Percentiles rank a stretch among this genome's conserved stretches.
These are phyloP conservation scores for Microbotryum lychnidis-dioicae DNA, from an alignment of 1,284 basidiomycete genomes.

Conservation along the genomic window DNA sequence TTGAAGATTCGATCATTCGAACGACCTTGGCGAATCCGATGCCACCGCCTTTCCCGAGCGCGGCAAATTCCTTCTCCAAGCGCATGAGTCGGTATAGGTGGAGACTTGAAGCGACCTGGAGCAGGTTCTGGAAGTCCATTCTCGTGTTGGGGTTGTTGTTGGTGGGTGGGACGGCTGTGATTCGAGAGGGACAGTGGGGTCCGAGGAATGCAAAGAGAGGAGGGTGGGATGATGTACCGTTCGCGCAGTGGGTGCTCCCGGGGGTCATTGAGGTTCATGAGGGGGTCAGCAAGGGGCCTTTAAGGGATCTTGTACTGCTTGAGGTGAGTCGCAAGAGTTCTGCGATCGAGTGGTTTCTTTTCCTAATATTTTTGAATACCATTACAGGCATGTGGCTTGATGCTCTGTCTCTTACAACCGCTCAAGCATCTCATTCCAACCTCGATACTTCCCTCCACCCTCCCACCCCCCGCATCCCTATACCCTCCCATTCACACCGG, in stretches of 20 bases:
- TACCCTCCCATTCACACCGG: background rate
- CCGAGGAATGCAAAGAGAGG: background rate
- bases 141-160: background rate
- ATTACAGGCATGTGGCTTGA: background rate
- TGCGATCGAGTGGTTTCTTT: too few species aligned
- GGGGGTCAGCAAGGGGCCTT: background rate
- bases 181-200: background rate
- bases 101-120: background rate
- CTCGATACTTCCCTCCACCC: constrained; percentile 4
- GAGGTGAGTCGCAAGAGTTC: constrained; percentile 4
- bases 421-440: constrained; percentile 12
- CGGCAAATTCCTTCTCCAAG: background rate
- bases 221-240: constrained; percentile 6
- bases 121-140: background rate
- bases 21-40: constrained; percentile 5
- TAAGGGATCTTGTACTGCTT: background rate
- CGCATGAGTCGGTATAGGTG: constrained; percentile 1
- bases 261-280: background rate
- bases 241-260: background rate
- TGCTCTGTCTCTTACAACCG: constrained; percentile 1
- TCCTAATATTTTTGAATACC: background rate
- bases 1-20: constrained; percentile 6
- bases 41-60: constrained; percentile 1
- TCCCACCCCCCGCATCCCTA: constrained; percentile 5
- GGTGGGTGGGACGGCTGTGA: background rate